A percentile compares a stretch with the other conserved stretches of the same genome.
phyloP scores from a whole-genome alignment of 2,329 filamentous ascomycete species.

The Arthrobotrys megalospora region DNA sequence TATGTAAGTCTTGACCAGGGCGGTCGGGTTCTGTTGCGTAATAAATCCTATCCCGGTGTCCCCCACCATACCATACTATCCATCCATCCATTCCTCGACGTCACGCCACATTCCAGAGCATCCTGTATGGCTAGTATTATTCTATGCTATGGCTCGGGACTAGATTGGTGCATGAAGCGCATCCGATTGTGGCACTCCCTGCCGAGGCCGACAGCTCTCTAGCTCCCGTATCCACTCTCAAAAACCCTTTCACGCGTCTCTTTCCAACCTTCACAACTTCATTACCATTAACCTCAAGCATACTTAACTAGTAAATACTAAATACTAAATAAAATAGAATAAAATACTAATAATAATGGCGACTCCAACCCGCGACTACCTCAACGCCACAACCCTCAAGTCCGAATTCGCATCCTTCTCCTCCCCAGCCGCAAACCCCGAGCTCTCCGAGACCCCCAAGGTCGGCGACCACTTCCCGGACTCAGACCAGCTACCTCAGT shows the following conservation, averaged over 20 bases:
- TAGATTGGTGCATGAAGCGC: too few relatives aligned
- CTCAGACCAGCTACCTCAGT: constrained; percentile 69
- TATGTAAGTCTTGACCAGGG: not conserved
- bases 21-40: constrained; percentile 19
- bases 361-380: constrained; percentile 47
- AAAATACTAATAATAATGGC: not conserved
- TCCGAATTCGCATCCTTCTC: constrained; percentile 58
- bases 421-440: constrained; percentile 55
- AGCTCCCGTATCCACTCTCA: not conserved
- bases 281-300: too few relatives aligned
- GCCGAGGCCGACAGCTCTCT: constrained; percentile 19
- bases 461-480: constrained; percentile 74
- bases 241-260: constrained; percentile 7
- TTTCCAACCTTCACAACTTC: too few relatives aligned
- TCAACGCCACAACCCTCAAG: constrained; percentile 47
- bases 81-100: not conserved
- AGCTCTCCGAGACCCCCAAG: constrained; percentile 70
- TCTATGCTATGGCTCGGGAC: too few relatives aligned
- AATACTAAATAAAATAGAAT: not conserved
- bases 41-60: constrained; percentile 5
- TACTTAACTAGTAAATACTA: too few relatives aligned
- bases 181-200: constrained; percentile 30
- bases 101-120: constrained; percentile 8
- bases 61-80: not conserved
- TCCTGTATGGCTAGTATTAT: too few relatives aligned